Evolutionary conservation across 108 stramenopile genomes (phyloP).

Genomic region (Tribonema minus): DNA sequence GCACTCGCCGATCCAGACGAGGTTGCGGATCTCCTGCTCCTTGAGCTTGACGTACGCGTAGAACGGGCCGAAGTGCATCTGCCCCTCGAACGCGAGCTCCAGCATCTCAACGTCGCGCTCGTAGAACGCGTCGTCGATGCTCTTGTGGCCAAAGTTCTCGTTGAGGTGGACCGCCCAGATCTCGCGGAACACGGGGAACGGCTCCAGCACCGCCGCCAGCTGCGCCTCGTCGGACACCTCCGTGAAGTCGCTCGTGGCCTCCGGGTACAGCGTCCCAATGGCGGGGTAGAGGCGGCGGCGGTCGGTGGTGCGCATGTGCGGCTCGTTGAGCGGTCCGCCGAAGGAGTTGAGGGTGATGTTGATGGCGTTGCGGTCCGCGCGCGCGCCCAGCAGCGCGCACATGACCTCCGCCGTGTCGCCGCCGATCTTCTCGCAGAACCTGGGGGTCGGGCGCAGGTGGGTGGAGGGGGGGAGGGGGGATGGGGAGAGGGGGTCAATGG

Average conservation of each 20-base stretch:
- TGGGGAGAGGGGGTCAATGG: too few species aligned
- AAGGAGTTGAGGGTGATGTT: conserved; percentile 98
- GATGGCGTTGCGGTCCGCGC: conserved; percentile 95
- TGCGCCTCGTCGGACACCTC: conserved; percentile 23
- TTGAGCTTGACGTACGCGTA: conserved; percentile 99
- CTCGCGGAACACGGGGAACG: conserved; percentile 81
- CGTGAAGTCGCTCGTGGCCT: conserved; percentile 81
- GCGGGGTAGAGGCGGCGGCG: conserved; percentile 92
- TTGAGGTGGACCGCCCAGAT: conserved; percentile 86
- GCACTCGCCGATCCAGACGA: conserved; percentile 99
- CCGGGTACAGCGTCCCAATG: conserved; percentile 93
- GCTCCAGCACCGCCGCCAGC: conserved; percentile 66
- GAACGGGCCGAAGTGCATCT: conserved; percentile 94
- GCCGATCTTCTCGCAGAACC: conserved; percentile 72
- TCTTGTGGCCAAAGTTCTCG: conserved; percentile 56
- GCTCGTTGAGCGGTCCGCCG: conserved; percentile 52
- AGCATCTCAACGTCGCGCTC: conserved; percentile 90
- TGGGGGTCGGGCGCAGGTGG: too few species aligned
- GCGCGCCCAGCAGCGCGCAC: conserved; percentile 86
- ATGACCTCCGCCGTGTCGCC: conserved; percentile 92
- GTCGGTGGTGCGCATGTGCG: conserved; percentile 84
- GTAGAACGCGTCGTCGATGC: conserved; percentile 97
- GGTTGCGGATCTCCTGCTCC: conserved; percentile 94
- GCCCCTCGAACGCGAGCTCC: conserved; percentile 96
- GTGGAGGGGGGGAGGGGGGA: too few species aligned